Conservation (phyloP, 2,329 filamentous ascomycete species). For the Nakataea oryzae region DNA sequence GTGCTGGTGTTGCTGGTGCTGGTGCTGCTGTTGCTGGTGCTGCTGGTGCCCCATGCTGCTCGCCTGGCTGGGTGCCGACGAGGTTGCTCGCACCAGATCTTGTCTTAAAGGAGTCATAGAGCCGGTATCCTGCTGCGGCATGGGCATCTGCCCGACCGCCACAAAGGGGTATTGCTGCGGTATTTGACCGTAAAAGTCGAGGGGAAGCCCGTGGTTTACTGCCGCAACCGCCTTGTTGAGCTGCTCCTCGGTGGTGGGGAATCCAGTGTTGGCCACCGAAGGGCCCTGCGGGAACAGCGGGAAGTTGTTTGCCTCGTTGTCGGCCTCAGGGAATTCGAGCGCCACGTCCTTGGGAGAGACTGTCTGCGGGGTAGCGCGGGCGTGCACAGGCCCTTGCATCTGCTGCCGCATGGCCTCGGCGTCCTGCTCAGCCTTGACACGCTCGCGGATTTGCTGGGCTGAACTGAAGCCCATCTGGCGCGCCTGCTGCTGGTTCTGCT, state of each 20-base stretch:
- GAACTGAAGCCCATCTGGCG: constrained; percentile 34
- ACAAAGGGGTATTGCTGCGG: constrained; percentile 43
- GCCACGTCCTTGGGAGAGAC: constrained; percentile 92
- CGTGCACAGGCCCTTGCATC: constrained; percentile 11
- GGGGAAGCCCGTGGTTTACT: not conserved
- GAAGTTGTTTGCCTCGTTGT: constrained; percentile 53
- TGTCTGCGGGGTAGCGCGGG: constrained; percentile 55
- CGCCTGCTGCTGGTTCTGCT: constrained; percentile 6
- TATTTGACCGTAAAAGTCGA: constrained; percentile 14
- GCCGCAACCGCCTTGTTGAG: constrained; percentile 21
- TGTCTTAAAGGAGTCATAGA: not conserved
- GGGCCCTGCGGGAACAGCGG: constrained; percentile 60
- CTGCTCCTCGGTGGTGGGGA: constrained; percentile 22
- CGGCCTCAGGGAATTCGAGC: constrained; percentile 70
- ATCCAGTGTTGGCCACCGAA: constrained; percentile 22
- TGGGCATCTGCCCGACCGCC: constrained; percentile 4
- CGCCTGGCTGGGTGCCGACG: not conserved
- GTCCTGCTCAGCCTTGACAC: constrained; percentile 50
- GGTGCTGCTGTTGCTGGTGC: not conserved
- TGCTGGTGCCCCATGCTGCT: not conserved
- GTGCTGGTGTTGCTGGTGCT: not conserved
- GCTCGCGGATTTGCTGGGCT: constrained; percentile 49
- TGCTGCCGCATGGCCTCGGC: constrained; percentile 33
- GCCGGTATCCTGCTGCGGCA: constrained; percentile 11
- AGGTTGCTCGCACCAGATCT: not conserved